Base-by-base conservation (phyloP, 2,329 filamentous ascomycete genomes). In the Fusarium sp. region DNA sequence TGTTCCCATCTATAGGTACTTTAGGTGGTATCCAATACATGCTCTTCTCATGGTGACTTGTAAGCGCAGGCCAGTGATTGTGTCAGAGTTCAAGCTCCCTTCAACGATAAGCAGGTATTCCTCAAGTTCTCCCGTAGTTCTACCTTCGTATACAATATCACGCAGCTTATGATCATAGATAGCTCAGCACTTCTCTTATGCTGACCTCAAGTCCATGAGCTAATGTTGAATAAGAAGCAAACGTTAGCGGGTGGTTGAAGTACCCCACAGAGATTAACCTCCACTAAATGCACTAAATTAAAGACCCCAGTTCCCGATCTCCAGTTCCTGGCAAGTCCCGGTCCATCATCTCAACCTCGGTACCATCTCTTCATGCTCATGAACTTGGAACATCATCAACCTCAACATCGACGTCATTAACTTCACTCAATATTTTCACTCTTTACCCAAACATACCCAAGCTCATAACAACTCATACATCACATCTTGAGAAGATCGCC, bases 281-380 rank as follows among this genome's bases (percentile, higher is more conserved):
- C 70, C 70, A 73, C 59, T 62, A 66, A 39, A 55, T 55, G 27
- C 55, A 60, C 60, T 70, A 66, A 70, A 59, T 45, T 21, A 60
- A 60, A 33, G 35, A 55, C 56, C 69, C 66, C 44, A 59, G 59
- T 65, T 39, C 57, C 48, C 57, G 70, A 73, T 70, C 70, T 48
- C 52, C 60, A 70, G 48, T 61, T 39, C 48, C 55, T 63, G 49
- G 33, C 21, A 37, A 37, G 46, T 59, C 66, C 70, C 39, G 54
- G 63, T 73, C 70, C 48, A 58, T 66, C 54, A 70, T 38, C 41
- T 58, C 64, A 63, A 71, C 70, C 70, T 73, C 58, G 70, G 66
- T 73, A 62, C 52, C 54, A 52, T 58, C 59, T 73, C 49, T 73
- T 48, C n/a, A 58, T 23, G 15, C 55, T 71, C 66, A 60, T 54